Evolutionary conservation across 2,329 filamentous ascomycete species (phyloP).

Genomic region (Xylaria sp.): DNA sequence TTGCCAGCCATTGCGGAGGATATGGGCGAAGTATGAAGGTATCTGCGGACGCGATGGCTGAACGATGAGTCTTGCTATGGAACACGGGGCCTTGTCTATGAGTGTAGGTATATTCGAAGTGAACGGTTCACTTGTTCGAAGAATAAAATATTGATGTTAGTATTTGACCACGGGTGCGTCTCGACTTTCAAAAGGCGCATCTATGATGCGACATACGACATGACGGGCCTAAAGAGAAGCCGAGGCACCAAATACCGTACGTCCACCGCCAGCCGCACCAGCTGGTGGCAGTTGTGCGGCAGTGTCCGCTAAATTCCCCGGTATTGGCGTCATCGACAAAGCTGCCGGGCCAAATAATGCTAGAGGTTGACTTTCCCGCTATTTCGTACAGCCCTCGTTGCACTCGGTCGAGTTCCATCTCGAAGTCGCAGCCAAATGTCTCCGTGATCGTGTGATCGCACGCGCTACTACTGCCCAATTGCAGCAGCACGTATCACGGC

Average conservation of each 20-base stretch:
- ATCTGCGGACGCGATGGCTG: neutral
- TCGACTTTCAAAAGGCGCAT: too few relatives aligned
- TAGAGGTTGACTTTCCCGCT: neutral
- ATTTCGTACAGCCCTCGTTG: too few relatives aligned
- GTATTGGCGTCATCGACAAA: conserved; percentile 5
- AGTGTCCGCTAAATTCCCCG: neutral
- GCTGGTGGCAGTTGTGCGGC: neutral
- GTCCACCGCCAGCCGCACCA: neutral
- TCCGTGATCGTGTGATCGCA: neutral
- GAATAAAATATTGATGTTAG: neutral
- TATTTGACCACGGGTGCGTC: too few relatives aligned
- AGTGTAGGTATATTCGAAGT: neutral
- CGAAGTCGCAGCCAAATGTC: neutral
- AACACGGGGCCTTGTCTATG: too few relatives aligned
- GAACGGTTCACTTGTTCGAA: neutral
- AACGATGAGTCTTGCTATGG: too few relatives aligned
- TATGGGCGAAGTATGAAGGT: neutral
- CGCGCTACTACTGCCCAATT: neutral
- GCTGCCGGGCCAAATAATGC: neutral
- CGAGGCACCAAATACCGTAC: neutral
- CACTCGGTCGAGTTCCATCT: neutral
- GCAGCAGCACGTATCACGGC: neutral
- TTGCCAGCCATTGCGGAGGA: conserved; percentile 49
- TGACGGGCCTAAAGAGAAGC: neutral
- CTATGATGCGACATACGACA: too few relatives aligned